Evolutionary conservation across 257 asterid species (phyloP).

Genomic region (Primulina eburnea): DNA sequence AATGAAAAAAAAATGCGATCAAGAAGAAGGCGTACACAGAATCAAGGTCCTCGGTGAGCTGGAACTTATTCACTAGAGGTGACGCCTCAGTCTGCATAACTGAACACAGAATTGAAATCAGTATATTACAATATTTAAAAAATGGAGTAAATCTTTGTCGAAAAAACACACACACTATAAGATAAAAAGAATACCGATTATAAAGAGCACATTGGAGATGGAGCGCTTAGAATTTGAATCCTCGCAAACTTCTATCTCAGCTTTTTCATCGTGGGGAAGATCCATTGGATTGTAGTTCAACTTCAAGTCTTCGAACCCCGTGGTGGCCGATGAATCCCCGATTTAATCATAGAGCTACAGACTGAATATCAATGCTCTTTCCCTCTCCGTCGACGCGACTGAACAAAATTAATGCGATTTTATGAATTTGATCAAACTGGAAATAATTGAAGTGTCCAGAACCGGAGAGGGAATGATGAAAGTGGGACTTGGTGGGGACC

Average conservation of each 20-base stretch:
- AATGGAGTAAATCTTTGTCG: neutral
- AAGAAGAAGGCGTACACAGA: slow-evolving; percentile 47
- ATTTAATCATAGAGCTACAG: slow-evolving; percentile 19
- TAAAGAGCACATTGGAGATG: slow-evolving; percentile 67
- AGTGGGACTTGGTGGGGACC: neutral
- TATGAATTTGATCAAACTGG: slow-evolving; percentile 26
- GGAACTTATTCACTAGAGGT: slow-evolving; percentile 74
- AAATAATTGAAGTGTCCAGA: slow-evolving; percentile 9
- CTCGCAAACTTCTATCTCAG: slow-evolving; percentile 34
- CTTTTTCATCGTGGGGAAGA: slow-evolving; percentile 48
- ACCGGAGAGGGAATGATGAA: slow-evolving; percentile 2
- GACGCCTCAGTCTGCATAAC: slow-evolving; percentile 97
- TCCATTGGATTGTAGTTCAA: slow-evolving; percentile 33
- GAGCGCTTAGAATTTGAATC: slow-evolving; percentile 43
- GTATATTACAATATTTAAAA: slow-evolving; percentile 9
- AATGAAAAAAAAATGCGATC: neutral
- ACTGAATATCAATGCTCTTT: neutral
- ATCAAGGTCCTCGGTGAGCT: slow-evolving; percentile 57
- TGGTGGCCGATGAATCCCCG: slow-evolving; percentile 2
- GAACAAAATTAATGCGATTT: neutral
- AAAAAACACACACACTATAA: neutral
- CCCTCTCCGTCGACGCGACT: slow-evolving; percentile 7
- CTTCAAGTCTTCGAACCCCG: slow-evolving; percentile 16
- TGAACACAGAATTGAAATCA: slow-evolving; percentile 23
- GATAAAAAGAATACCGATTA: slow-evolving; percentile 54